Conservation (phyloP, 2,329 filamentous ascomycete genomes). For the Fusarium graminum region DNA sequence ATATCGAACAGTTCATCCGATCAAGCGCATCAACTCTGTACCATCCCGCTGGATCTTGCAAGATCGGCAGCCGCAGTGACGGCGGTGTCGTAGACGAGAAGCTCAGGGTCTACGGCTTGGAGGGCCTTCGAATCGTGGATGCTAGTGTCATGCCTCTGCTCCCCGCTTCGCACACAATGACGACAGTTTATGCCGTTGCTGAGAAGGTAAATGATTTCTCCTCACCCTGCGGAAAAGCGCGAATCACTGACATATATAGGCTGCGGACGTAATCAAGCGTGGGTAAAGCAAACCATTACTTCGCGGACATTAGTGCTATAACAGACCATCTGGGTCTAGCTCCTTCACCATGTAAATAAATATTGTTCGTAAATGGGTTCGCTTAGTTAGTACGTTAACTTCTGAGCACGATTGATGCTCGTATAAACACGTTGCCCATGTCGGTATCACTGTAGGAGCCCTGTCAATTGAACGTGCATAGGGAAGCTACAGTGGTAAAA, state of each 20-base stretch:
- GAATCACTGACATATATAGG: conserved; percentile 7
- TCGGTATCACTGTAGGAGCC: too few relatives aligned
- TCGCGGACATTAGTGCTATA: too few relatives aligned
- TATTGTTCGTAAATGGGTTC: too few relatives aligned
- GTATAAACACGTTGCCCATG: too few relatives aligned
- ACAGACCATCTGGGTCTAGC: too few relatives aligned
- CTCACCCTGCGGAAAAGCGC: rapidly evolving
- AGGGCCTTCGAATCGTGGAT: conserved; percentile 55
- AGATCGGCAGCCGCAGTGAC: conserved; percentile 57
- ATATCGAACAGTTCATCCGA: conserved; percentile 35
- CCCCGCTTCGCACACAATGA: conserved; percentile 46
- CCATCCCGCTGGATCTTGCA: conserved; percentile 40
- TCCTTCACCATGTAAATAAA: too few relatives aligned
- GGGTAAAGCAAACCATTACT: conserved; percentile 1
- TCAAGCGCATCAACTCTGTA: conserved; percentile 29
- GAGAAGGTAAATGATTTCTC: conserved; percentile 41
- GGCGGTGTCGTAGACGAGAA: conserved; percentile 54
- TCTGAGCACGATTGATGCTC: too few relatives aligned
- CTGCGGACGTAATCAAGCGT: conserved; percentile 35
- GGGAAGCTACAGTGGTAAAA: too few relatives aligned
- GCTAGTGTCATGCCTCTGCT: conserved; percentile 48
- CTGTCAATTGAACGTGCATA: too few relatives aligned
- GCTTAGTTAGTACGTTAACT: too few relatives aligned
- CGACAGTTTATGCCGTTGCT: conserved; percentile 48
- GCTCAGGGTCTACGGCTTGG: conserved; percentile 44